These are phyloP conservation scores for Kwoniella sp. DNA, from an alignment of 768 basidiomycete genomes.

Conservation along the genomic window DNA sequence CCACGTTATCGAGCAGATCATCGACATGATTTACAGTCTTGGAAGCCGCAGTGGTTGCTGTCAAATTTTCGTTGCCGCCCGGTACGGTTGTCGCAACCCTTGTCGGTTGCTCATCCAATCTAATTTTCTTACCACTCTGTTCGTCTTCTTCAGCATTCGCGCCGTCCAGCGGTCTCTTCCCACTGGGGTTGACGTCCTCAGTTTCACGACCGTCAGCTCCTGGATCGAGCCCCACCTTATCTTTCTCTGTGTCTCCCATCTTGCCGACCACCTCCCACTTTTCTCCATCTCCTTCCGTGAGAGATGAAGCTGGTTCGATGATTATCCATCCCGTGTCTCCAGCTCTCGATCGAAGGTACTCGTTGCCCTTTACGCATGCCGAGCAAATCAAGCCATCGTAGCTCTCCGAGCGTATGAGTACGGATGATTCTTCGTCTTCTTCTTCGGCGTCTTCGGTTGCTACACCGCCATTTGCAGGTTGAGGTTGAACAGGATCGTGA, in stretches of 20 bases:
- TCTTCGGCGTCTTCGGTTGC: slow-evolving; percentile 35
- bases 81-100: neutral
- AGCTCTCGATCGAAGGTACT: slow-evolving; percentile 24
- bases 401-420: slow-evolving; percentile 43
- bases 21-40: neutral
- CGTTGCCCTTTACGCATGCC: slow-evolving; percentile 32
- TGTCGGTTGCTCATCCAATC: slow-evolving; percentile 2
- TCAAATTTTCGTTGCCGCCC: neutral
- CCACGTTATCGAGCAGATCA: neutral
- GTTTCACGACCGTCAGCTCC: neutral
- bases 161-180: slow-evolving; percentile 8
- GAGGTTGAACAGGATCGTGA: too few species aligned
- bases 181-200: neutral
- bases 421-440: slow-evolving; percentile 40
- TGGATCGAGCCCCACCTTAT: slow-evolving; percentile 4
- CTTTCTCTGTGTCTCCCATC: slow-evolving; percentile 4
- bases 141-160: slow-evolving; percentile 1
- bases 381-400: slow-evolving; percentile 54
- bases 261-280: neutral
- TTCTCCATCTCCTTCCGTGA: slow-evolving; percentile 9
- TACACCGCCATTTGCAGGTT: too few species aligned
- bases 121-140: slow-evolving; percentile 2
- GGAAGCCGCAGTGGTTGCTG: neutral
- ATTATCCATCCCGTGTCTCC: slow-evolving; percentile 54
- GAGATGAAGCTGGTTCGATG: slow-evolving; percentile 34